Percentiles rank a stretch among this genome's conserved stretches.
These are phyloP conservation scores for Pseudotulostoma volvatum DNA, from an alignment of 495 filamentous ascomycete genomes.

Conservation along the genomic window DNA sequence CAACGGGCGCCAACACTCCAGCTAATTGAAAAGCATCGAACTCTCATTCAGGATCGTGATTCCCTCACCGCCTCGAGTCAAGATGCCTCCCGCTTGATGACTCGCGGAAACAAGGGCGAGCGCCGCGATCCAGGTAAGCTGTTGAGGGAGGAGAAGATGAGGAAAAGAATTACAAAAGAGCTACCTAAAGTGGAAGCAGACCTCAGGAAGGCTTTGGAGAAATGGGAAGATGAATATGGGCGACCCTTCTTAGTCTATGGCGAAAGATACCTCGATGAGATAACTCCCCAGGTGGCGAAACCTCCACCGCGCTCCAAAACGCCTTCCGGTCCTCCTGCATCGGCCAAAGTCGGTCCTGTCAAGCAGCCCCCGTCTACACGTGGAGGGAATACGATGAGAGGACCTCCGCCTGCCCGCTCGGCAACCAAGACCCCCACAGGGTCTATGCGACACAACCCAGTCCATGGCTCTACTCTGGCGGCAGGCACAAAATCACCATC, in stretches of 20 bases:
- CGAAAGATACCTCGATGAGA: constrained; percentile 67
- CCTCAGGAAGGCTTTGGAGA: constrained; percentile 61
- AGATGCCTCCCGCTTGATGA: constrained; percentile 85
- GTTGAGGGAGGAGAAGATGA: constrained; percentile 95
- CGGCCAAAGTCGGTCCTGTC: constrained; percentile 17
- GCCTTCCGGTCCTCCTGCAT: constrained; percentile 44
- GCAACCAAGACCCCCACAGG: constrained; percentile 54
- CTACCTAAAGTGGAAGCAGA: constrained; percentile 80
- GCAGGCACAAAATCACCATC: constrained; percentile 45
- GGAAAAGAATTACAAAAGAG: constrained; percentile 89
- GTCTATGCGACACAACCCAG: constrained; percentile 38
- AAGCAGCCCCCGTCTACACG: constrained; percentile 22
- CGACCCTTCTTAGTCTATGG: constrained; percentile 86
- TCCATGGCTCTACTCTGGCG: constrained; percentile 11
- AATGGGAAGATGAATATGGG: constrained; percentile 88
- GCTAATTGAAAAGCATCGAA: constrained; percentile 68
- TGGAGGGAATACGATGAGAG: constrained; percentile 32
- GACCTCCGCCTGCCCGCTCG: constrained; percentile 36
- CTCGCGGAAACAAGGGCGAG: constrained; percentile 75
- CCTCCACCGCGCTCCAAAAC: constrained; percentile 63
- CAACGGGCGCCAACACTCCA: constrained; percentile 73
- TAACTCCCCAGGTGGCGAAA: constrained; percentile 47
- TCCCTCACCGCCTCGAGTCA: constrained; percentile 75
- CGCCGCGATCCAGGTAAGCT: constrained; percentile 84
- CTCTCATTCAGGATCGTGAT: constrained; percentile 72